phyloP scores from a whole-genome alignment of 2,329 filamentous ascomycete species.

The Sporothrix pseudoabietina region DNA sequence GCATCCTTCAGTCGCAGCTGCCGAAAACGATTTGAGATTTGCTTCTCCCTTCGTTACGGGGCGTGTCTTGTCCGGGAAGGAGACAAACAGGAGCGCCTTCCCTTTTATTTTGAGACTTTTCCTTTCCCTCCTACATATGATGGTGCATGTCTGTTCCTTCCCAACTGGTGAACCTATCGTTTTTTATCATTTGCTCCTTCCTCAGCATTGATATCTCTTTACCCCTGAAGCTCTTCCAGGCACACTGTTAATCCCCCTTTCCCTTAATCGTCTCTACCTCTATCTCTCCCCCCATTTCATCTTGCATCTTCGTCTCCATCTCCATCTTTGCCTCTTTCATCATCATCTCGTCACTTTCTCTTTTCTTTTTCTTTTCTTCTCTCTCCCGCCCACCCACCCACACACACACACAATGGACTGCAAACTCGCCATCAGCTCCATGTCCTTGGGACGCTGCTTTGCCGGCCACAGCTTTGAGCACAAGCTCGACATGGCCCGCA shows the following conservation, averaged over 20 bases:
- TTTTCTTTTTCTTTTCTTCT: not conserved
- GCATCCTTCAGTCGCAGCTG: not conserved
- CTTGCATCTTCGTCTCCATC: not conserved
- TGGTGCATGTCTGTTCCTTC: constrained; percentile 1
- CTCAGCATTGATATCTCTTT: not conserved
- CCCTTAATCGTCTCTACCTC: not conserved
- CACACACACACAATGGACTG: constrained; percentile 24
- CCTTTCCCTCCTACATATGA: not conserved
- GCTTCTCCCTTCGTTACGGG: not conserved
- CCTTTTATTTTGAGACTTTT: not conserved
- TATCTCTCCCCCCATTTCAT: not conserved
- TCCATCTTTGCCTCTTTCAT: not conserved
- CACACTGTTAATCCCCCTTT: not conserved
- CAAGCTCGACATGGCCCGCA: constrained; percentile 28
- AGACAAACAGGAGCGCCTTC: not conserved
- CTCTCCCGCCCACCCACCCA: not conserved
- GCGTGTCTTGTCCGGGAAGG: not conserved
- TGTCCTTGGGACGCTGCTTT: constrained; percentile 32
- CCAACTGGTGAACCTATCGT: not conserved
- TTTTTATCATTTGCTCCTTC: not conserved
- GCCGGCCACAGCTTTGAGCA: constrained; percentile 31
- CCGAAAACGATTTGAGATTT: not conserved
- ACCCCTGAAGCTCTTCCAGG: not conserved
- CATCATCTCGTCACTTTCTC: not conserved
- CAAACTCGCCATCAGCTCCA: constrained; percentile 34